A percentile compares a stretch with the other conserved stretches of the same genome.
phyloP scores from a whole-genome alignment of 352 stramenopile species.

The Plasmopara halstedii region DNA sequence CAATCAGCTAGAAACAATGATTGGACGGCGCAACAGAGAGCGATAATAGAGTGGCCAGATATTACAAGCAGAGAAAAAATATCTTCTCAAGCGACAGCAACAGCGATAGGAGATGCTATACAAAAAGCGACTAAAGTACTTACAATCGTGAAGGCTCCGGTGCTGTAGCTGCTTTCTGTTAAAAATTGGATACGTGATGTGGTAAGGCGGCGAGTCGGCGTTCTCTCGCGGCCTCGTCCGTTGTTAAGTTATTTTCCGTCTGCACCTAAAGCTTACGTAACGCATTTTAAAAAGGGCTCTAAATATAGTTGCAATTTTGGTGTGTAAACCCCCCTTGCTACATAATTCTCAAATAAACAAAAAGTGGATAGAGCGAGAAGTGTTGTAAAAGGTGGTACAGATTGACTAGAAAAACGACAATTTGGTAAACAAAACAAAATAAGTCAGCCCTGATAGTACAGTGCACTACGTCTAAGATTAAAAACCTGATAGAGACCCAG shows the following conservation, averaged over 20 bases:
- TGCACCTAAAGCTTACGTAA: conserved; percentile 17
- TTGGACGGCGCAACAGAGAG: conserved; percentile 11
- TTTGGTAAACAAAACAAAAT: no score
- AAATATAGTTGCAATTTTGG: conserved; percentile 7
- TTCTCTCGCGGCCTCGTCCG: conserved; percentile 30
- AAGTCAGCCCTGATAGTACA: no score
- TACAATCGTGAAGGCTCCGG: conserved; percentile 6
- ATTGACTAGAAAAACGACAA: no score
- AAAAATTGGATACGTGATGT: conserved; percentile 13
- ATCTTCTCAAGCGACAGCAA: conserved; percentile 4
- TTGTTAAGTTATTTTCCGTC: conserved; percentile 30
- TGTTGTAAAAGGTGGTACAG: no score
- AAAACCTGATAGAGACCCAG: no score
- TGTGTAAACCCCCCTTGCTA: conserved; percentile 1
- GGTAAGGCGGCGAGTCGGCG: conserved; percentile 12
- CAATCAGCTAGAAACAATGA: not conserved
- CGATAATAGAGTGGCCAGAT: conserved; percentile 2
- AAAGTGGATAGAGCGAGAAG: no score
- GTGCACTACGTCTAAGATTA: no score
- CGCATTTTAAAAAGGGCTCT: conserved; percentile 22
- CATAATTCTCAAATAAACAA: no score
- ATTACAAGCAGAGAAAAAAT: conserved; percentile 6
- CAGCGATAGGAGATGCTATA: not conserved
- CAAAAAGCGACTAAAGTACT: conserved; percentile 4
- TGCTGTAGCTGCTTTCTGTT: conserved; percentile 10